phyloP scores from a whole-genome alignment of 2,329 filamentous ascomycete genomes.

The Cadophora gregata region DNA sequence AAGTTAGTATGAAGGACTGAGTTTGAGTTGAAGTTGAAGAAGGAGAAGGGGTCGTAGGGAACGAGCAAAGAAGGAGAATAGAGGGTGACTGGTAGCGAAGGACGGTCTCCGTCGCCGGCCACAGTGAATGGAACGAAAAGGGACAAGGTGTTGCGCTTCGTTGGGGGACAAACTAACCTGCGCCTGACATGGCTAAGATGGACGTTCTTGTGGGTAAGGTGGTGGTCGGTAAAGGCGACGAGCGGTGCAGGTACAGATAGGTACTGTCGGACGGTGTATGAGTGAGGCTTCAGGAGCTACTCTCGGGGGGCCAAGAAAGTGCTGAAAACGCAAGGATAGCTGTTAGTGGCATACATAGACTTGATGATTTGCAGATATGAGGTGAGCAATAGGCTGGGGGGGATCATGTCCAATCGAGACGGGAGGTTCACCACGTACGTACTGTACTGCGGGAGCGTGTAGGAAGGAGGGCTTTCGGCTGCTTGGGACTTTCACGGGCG shows the following conservation, averaged over 20 bases:
- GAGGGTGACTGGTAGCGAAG: constrained; percentile 12
- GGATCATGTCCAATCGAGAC: constrained; percentile 14
- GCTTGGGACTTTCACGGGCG: not conserved
- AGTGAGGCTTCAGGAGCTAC: constrained; percentile 21
- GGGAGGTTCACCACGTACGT: not conserved
- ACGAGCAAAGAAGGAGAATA: constrained; percentile 14
- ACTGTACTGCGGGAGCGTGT: constrained; percentile 1
- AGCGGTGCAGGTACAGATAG: constrained; percentile 2
- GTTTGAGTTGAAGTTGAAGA: constrained; percentile 7
- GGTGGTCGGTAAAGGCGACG: constrained; percentile 18
- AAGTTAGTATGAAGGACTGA: constrained; percentile 28
- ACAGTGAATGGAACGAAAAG: constrained; percentile 23
- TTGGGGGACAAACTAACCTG: constrained; percentile 33
- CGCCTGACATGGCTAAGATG: constrained; percentile 33
- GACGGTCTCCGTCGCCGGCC: constrained; percentile 20
- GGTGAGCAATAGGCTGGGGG: not conserved
- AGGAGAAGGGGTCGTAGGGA: not conserved
- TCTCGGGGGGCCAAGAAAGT: constrained; percentile 23
- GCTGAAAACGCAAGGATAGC: constrained; percentile 28
- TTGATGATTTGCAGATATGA: constrained; percentile 22
- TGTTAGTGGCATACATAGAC: constrained; percentile 30
- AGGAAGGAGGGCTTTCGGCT: not conserved
- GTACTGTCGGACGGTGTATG: constrained; percentile 18
- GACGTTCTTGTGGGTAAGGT: constrained; percentile 24
- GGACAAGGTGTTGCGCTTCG: constrained; percentile 8